Evolutionary conservation across 441 rosid species (phyloP).

Genomic region (Hura crepitans): DNA sequence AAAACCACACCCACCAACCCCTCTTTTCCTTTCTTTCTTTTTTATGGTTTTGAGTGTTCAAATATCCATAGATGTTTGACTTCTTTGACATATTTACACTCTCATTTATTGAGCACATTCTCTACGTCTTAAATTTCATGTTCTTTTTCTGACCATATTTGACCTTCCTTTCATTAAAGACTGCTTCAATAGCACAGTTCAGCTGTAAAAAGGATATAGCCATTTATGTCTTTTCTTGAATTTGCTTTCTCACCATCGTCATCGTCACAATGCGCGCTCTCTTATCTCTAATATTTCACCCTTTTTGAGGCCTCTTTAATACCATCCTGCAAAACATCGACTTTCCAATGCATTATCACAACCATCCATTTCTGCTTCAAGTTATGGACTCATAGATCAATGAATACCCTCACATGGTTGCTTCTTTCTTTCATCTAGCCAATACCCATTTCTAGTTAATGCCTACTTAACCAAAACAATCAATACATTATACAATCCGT

Average conservation of each 20-base stretch:
- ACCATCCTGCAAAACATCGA: not conserved
- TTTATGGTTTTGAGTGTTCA: not conserved
- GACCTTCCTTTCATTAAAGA: slow-evolving; percentile 32
- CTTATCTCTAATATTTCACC: slow-evolving; percentile 28
- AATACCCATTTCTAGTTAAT: slow-evolving; percentile 15
- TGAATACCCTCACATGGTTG: slow-evolving; percentile 17
- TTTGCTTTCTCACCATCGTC: not conserved
- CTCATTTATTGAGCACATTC: not conserved
- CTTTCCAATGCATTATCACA: slow-evolving; percentile 16
- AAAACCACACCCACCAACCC: slow-evolving; percentile 11
- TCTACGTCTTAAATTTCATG: not conserved
- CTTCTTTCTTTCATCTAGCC: slow-evolving; percentile 5
- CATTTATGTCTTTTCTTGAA: slow-evolving; percentile 28
- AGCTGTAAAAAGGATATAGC: slow-evolving; percentile 14
- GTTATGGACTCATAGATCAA: too few relatives aligned
- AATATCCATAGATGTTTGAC: not conserved
- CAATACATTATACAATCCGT: not conserved
- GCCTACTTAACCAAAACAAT: slow-evolving; percentile 8
- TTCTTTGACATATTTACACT: not conserved
- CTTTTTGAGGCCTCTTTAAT: slow-evolving; percentile 30
- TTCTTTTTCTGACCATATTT: slow-evolving; percentile 29
- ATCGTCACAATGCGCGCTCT: not conserved
- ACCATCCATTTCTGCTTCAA: slow-evolving; percentile 11
- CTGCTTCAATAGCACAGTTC: slow-evolving; percentile 28
- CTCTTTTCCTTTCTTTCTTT: not conserved